Evolutionary conservation across 106 monocot species (phyloP).

Genomic region (Iris macrosiphon): DNA sequence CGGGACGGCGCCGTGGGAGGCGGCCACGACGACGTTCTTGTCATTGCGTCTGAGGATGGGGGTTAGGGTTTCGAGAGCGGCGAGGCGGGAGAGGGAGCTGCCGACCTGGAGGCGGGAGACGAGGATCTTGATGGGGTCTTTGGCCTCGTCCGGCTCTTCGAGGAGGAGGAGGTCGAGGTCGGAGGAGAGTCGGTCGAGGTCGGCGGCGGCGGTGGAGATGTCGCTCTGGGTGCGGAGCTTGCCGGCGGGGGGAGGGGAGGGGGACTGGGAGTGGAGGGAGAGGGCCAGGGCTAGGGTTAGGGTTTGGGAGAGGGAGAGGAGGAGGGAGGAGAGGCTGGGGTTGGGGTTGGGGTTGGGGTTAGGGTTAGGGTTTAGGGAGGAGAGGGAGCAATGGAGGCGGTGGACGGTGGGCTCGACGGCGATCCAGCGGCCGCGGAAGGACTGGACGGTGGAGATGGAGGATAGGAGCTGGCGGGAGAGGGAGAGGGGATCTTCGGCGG

Average conservation of each 20-base stretch:
- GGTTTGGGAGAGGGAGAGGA: conserved; percentile 37
- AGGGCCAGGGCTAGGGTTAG: conserved; percentile 33
- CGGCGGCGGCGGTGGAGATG: conserved; percentile 28
- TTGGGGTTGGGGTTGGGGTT: neutral
- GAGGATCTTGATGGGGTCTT: conserved; percentile 24
- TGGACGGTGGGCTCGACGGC: conserved; percentile 33
- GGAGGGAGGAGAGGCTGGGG: conserved; percentile 29
- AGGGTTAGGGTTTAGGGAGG: conserved; percentile 19
- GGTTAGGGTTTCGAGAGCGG: conserved; percentile 36
- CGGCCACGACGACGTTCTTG: conserved; percentile 46
- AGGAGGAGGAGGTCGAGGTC: conserved; percentile 47
- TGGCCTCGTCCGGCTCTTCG: conserved; percentile 16
- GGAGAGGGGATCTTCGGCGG: conserved; percentile 11
- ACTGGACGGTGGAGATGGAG: conserved; percentile 29
- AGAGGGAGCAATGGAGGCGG: conserved; percentile 29
- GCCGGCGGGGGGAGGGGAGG: conserved; percentile 44
- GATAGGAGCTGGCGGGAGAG: conserved; percentile 34
- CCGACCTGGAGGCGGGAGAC: conserved; percentile 62
- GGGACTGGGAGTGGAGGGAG: conserved; percentile 24
- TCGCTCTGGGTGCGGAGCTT: conserved; percentile 70
- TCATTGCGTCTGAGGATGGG: conserved; percentile 25
- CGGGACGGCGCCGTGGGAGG: conserved; percentile 29
- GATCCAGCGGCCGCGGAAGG: conserved; percentile 47
- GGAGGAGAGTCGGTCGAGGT: conserved; percentile 34
- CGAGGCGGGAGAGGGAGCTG: conserved; percentile 10